Percentiles rank a stretch among this genome's conserved stretches.
These are phyloP conservation scores for Linnemannia exigua DNA, from an alignment of 192 early-diverging fungal species.

Conservation along the genomic window DNA sequence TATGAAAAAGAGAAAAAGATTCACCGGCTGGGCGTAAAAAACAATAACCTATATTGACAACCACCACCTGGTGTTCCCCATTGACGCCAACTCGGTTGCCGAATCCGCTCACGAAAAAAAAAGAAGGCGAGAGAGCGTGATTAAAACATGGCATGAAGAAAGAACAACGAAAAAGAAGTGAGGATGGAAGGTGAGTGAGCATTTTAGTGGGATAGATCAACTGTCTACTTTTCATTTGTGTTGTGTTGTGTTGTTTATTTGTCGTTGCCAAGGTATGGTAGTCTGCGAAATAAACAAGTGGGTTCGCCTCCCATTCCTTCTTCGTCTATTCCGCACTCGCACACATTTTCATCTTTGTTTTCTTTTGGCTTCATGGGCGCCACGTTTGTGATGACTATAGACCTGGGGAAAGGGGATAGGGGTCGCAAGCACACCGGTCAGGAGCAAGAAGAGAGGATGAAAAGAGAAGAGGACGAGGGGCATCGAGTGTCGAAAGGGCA, in stretches of 20 bases:
- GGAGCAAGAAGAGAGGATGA: background rate
- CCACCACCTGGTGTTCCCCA: background rate
- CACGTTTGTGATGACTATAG: background rate
- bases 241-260: too few relatives aligned
- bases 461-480: background rate
- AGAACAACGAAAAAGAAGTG: background rate
- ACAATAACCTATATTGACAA: background rate
- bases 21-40: background rate
- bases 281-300: too few relatives aligned
- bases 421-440: background rate
- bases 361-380: background rate
- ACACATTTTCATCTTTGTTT: background rate
- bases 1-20: background rate
- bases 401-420: background rate
- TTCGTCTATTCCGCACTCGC: background rate
- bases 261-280: too few relatives aligned
- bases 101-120: background rate
- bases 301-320: background rate
- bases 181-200: background rate
- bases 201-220: constrained; percentile 8
- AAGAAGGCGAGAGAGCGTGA: background rate
- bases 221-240: too few relatives aligned
- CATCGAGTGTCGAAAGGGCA: background rate
- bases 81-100: background rate
- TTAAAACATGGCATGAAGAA: background rate